Percentiles rank a stretch among this genome's conserved stretches.
Evolutionary conservation across 2,329 filamentous ascomycete genomes (phyloP).

Genomic region (Colletotrichum tabaci): DNA sequence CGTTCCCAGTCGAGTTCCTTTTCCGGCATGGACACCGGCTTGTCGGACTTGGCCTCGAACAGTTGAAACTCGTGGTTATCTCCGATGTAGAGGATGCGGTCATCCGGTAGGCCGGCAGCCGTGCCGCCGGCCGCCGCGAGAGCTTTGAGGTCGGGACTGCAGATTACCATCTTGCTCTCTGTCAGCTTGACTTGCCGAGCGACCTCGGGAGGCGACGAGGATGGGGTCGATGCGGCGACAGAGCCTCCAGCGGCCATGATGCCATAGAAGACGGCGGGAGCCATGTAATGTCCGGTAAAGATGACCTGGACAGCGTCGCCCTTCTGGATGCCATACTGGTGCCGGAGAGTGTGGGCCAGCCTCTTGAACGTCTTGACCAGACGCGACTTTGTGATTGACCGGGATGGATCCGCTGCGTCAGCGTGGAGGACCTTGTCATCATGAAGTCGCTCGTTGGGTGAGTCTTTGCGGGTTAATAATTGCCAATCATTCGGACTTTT

Average conservation of each 20-base stretch:
- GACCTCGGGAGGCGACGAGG: slow-evolving; percentile 66
- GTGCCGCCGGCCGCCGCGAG: slow-evolving; percentile 65
- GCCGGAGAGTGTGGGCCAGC: slow-evolving; percentile 69
- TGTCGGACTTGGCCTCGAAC: slow-evolving; percentile 49
- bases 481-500: not conserved
- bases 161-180: slow-evolving; percentile 57
- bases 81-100: slow-evolving; percentile 46
- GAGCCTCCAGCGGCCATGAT: slow-evolving; percentile 73
- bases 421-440: slow-evolving; percentile 69
- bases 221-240: slow-evolving; percentile 68
- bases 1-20: slow-evolving; percentile 65
- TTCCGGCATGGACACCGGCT: slow-evolving; percentile 51
- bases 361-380: slow-evolving; percentile 64
- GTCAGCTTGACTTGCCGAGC: slow-evolving; percentile 60
- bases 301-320: slow-evolving; percentile 69
- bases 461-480: not conserved
- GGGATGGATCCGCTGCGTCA: slow-evolving; percentile 69
- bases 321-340: slow-evolving; percentile 63
- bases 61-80: slow-evolving; percentile 45
- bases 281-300: slow-evolving; percentile 69
- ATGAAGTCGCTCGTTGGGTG: slow-evolving; percentile 43
- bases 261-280: slow-evolving; percentile 68
- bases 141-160: slow-evolving; percentile 63
- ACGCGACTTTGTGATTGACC: slow-evolving; percentile 66
- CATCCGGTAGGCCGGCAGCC: slow-evolving; percentile 58